Percentiles rank a stretch among this genome's conserved stretches.
phyloP scores from a whole-genome alignment of 495 filamentous ascomycete species.

The Beverwykella pulmonaria region DNA sequence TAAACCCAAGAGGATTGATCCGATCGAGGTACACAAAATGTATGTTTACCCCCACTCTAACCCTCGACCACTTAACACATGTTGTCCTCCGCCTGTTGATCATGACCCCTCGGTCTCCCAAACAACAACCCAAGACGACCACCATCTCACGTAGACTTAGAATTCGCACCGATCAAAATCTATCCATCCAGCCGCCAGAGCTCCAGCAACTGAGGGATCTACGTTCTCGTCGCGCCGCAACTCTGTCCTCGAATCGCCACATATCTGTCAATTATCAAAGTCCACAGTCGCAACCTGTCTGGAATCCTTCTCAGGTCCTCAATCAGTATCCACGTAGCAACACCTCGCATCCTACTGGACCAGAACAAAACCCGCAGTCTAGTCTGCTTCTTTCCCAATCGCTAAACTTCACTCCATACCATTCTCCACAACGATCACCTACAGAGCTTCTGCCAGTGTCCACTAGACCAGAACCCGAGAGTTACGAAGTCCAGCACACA shows the following conservation, averaged over 20 bases:
- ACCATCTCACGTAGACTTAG: conserved; percentile 40
- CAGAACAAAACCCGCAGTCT: conserved; percentile 17
- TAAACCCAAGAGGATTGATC: conserved; percentile 27
- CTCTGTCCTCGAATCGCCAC: conserved; percentile 21
- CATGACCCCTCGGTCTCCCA: conserved; percentile 41
- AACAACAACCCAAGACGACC: conserved; percentile 33
- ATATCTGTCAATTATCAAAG: conserved; percentile 34
- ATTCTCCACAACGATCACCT: conserved; percentile 18
- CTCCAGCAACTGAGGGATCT: conserved; percentile 27
- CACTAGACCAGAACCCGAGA: conserved; percentile 1
- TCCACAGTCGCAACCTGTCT: conserved; percentile 20
- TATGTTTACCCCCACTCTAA: conserved; percentile 36
- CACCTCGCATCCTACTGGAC: conserved; percentile 26
- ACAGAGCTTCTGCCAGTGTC: conserved; percentile 7
- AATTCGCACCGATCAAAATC: conserved; percentile 29
- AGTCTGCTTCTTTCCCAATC: conserved; percentile 31
- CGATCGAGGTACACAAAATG: conserved; percentile 30
- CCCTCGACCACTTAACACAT: conserved; percentile 24
- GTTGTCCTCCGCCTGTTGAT: conserved; percentile 28
- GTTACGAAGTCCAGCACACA: conserved; percentile 4
- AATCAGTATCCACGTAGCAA: conserved; percentile 31
- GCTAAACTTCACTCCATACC: conserved; percentile 28
- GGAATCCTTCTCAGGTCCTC: conserved; percentile 28
- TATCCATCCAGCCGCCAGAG: conserved; percentile 35
- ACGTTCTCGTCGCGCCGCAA: conserved; percentile 36